Evolutionary conservation across 768 basidiomycete species (phyloP).

Genomic region (Fomitopsis serialis): DNA sequence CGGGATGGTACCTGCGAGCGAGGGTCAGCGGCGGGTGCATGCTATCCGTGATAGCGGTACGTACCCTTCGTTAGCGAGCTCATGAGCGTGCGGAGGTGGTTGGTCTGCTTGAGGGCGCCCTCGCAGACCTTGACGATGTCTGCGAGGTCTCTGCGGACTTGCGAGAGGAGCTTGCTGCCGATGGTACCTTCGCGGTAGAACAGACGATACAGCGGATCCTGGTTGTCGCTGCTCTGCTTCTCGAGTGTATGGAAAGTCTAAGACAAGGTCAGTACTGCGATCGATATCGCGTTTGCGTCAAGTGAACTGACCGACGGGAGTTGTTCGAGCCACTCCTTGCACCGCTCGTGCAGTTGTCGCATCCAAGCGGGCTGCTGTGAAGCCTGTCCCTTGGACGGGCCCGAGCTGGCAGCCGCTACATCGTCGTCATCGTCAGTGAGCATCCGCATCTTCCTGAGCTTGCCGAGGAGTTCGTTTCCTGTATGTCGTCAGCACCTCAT

Average conservation of each 20-base stretch:
- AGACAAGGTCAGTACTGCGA: conserved; percentile 1
- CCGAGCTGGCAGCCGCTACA: conserved; percentile 43
- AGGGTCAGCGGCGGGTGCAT: conserved; percentile 1
- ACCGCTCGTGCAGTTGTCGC: conserved; percentile 75
- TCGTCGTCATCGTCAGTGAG: conserved; percentile 80
- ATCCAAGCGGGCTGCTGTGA: conserved; percentile 93
- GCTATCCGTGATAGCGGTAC: conserved; percentile 13
- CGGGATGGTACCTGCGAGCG: conserved; percentile 71
- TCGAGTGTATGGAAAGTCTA: conserved; percentile 62
- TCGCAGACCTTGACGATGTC: conserved; percentile 82
- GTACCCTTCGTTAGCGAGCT: conserved; percentile 84
- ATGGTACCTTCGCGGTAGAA: conserved; percentile 86
- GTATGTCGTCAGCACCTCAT: not conserved
- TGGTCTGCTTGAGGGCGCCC: conserved; percentile 91
- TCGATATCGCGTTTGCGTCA: conserved; percentile 2
- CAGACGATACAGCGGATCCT: conserved; percentile 83
- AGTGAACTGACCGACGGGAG: conserved; percentile 61
- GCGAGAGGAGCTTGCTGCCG: conserved; percentile 70
- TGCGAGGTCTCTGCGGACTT: conserved; percentile 75
- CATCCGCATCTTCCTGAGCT: conserved; percentile 91
- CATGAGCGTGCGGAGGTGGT: conserved; percentile 90
- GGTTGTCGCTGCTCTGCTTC: conserved; percentile 62
- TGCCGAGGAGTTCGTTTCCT: conserved; percentile 81
- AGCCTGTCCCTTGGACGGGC: conserved; percentile 56
- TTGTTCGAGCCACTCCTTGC: conserved; percentile 75